A percentile compares a stretch with the other conserved stretches of the same genome.
Conservation (phyloP, 495 filamentous ascomycete species). For the Elaphomyces granulatus region DNA sequence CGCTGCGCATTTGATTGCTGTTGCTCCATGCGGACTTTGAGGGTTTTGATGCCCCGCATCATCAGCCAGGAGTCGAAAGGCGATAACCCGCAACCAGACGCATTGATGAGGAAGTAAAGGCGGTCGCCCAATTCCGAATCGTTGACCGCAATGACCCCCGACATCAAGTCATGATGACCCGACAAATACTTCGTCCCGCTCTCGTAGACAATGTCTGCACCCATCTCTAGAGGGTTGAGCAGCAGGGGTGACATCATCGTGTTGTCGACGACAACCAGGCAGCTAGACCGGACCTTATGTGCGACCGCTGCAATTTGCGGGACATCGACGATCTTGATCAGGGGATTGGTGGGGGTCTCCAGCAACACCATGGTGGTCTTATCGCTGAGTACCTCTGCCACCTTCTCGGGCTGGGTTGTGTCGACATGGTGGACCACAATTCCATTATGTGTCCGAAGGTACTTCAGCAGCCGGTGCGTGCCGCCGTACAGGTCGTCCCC, state of each 20-base stretch:
- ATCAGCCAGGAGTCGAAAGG: conserved; percentile 95
- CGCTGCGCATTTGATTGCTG: conserved; percentile 83
- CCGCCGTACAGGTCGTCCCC: conserved; percentile 96
- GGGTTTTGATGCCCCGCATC: conserved; percentile 85
- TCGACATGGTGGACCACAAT: conserved; percentile 95
- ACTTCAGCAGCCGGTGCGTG: conserved; percentile 87
- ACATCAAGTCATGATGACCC: conserved; percentile 98
- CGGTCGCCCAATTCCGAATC: conserved; percentile 66
- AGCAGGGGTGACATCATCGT: conserved; percentile 96
- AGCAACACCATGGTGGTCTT: conserved; percentile 95
- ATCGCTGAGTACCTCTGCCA: conserved; percentile 47
- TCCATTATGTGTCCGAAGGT: conserved; percentile 68
- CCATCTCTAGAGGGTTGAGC: conserved; percentile 80
- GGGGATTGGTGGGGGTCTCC: conserved; percentile 90
- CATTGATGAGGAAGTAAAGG: conserved; percentile 92
- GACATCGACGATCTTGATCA: conserved; percentile 97
- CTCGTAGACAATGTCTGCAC: conserved; percentile 94
- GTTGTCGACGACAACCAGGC: conserved; percentile 89
- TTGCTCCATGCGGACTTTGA: conserved; percentile 96
- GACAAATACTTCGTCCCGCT: conserved; percentile 96
- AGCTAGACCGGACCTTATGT: conserved; percentile 64
- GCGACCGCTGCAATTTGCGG: conserved; percentile 54
- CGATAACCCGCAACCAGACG: conserved; percentile 81
- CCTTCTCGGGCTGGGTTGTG: conserved; percentile 59
- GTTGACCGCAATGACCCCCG: conserved; percentile 85